phyloP scores from a whole-genome alignment of 495 filamentous ascomycete genomes.

The Pyronema omphalodes region DNA sequence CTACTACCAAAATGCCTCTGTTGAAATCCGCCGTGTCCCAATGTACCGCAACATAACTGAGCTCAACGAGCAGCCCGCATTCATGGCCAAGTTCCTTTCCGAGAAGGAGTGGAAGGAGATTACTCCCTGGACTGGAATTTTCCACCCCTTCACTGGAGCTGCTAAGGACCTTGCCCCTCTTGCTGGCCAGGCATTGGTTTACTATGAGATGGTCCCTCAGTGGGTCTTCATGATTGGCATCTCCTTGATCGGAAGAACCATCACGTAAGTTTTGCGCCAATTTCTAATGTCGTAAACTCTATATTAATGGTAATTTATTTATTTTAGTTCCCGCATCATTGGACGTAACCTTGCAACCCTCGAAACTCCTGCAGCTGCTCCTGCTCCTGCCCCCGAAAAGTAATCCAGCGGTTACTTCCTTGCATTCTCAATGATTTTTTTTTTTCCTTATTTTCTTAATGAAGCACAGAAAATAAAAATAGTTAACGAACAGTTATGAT shows the following conservation, averaged over 20 bases:
- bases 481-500: no score
- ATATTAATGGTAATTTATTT: no score
- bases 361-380: no score
- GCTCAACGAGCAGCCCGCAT: constrained; percentile 3
- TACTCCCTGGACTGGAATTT: constrained; percentile 39
- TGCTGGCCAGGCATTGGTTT: constrained; percentile 5
- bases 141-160: constrained; percentile 45
- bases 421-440: no score
- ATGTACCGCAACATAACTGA: constrained; percentile 6
- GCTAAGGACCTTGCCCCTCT: constrained; percentile 15
- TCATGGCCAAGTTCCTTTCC: constrained; percentile 30
- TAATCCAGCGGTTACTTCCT: no score
- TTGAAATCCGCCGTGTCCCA: constrained; percentile 13
- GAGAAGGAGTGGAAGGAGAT: constrained; percentile 38
- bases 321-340: no score
- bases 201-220: constrained; percentile 11
- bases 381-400: no score
- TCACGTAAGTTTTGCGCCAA: constrained; percentile 52
- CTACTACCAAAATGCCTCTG: constrained; percentile 12
- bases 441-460: no score
- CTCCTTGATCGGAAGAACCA: constrained; percentile 56
- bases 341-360: no score
- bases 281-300: no score
- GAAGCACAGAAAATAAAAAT: no score
- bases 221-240: constrained; percentile 62